These are phyloP conservation scores for Sarocladium brachiariae DNA, from an alignment of 2,329 filamentous ascomycete species.

Conservation along the genomic window DNA sequence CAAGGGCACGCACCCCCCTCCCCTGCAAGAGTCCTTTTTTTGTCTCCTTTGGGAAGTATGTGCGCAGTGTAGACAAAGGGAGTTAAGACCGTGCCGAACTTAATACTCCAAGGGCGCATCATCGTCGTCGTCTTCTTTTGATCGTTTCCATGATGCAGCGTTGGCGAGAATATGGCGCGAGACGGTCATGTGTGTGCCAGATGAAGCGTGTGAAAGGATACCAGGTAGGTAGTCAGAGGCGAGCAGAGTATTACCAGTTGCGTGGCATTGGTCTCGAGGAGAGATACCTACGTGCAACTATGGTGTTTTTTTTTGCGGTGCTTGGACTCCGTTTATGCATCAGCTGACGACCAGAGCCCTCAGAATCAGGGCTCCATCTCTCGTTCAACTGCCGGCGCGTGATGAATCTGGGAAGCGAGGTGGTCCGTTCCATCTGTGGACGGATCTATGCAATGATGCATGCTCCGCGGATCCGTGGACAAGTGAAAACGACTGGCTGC, in stretches of 20 bases:
- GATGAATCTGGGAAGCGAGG: too few species aligned
- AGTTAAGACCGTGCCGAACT: slow-evolving; percentile 3
- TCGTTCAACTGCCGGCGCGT: too few species aligned
- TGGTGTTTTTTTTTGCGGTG: too few species aligned
- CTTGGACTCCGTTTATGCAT: too few species aligned
- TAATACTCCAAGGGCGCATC: slow-evolving; percentile 1
- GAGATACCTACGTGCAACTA: too few species aligned
- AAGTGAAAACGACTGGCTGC: too few species aligned
- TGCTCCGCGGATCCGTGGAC: neutral
- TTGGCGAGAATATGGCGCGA: neutral
- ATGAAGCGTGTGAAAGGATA: neutral
- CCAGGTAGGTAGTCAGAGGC: too few species aligned
- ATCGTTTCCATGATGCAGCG: neutral
- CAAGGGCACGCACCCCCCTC: neutral
- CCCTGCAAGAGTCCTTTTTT: neutral
- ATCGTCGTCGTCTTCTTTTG: too few species aligned
- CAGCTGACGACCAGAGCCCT: too few species aligned
- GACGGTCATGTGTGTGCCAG: neutral
- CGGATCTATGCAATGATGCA: neutral
- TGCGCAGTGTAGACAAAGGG: neutral
- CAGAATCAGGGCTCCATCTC: too few species aligned
- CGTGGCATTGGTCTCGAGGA: too few species aligned
- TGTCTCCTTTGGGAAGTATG: slow-evolving; percentile 8
- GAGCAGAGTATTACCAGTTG: too few species aligned
- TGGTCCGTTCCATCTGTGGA: neutral